Percentiles rank a stretch among this genome's conserved stretches.
Conservation (phyloP, 139 green algal genomes). For the Gonium pectorale region DNA sequence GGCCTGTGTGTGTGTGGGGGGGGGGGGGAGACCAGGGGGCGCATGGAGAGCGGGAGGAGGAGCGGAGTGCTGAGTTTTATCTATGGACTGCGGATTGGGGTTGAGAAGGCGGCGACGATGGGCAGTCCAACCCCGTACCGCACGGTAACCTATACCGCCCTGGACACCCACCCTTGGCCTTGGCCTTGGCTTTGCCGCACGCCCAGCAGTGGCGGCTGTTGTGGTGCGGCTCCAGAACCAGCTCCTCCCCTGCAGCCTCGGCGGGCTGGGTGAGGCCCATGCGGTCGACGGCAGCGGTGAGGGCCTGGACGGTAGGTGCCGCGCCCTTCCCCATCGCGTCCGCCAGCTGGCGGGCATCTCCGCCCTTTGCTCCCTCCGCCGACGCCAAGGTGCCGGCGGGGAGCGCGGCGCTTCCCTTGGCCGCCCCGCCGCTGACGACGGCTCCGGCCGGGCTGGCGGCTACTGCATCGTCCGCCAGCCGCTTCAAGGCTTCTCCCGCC, state of each 20-base stretch:
- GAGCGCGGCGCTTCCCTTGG: background rate
- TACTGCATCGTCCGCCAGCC: too few relatives aligned
- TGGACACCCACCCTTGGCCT: conserved; percentile 1
- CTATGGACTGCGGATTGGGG: background rate
- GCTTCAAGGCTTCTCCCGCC: background rate
- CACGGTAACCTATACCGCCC: background rate
- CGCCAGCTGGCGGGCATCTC: too few relatives aligned
- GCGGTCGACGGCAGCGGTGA: background rate
- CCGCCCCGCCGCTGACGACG: background rate
- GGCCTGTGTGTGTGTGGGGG: too few relatives aligned
- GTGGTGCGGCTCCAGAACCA: background rate
- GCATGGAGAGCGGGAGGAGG: background rate
- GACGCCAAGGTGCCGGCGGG: too few relatives aligned
- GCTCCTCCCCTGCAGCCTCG: background rate
- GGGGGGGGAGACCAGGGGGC: background rate
- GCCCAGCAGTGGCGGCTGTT: conserved; percentile 3
- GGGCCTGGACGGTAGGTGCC: background rate
- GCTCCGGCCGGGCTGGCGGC: too few relatives aligned
- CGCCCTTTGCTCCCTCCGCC: too few relatives aligned
- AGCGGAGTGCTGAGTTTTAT: background rate
- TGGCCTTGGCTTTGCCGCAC: conserved; percentile 1
- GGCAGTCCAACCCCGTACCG: background rate
- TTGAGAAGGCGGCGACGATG: background rate
- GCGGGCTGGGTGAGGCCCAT: background rate
- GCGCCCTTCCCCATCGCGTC: background rate